These are phyloP conservation scores for Henningerozyma blattae DNA, from an alignment of 805 yeast genomes.

Conservation along the genomic window DNA sequence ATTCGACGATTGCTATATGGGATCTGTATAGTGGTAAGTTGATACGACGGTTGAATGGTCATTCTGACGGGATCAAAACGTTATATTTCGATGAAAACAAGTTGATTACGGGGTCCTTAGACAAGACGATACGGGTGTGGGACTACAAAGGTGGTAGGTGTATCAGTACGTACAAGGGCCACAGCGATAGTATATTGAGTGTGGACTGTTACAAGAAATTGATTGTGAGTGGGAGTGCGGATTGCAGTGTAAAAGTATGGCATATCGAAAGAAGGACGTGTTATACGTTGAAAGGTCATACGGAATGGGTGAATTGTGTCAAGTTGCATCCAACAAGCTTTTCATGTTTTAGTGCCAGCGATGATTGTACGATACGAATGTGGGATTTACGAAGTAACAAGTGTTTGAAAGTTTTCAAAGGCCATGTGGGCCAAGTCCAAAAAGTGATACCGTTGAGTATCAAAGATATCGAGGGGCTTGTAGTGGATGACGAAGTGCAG, in stretches of 20 bases:
- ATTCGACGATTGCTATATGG: slow-evolving; percentile 89
- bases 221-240: slow-evolving; percentile 90
- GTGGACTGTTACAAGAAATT: slow-evolving; percentile 73
- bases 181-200: slow-evolving; percentile 71
- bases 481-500: slow-evolving; percentile 27
- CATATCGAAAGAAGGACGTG: slow-evolving; percentile 90
- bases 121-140: slow-evolving; percentile 90
- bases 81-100: slow-evolving; percentile 81
- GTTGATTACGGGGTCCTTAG: slow-evolving; percentile 84
- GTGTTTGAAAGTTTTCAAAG: slow-evolving; percentile 67
- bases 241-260: slow-evolving; percentile 89
- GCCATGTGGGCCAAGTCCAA: slow-evolving; percentile 92
- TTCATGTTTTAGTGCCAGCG: slow-evolving; percentile 77
- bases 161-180: slow-evolving; percentile 87
- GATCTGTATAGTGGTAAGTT: slow-evolving; percentile 69
- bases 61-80: slow-evolving; percentile 75
- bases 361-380: slow-evolving; percentile 85
- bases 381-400: slow-evolving; percentile 82
- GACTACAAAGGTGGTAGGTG: slow-evolving; percentile 91
- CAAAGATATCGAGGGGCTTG: slow-evolving; percentile 46
- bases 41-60: slow-evolving; percentile 74
- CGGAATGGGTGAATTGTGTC: slow-evolving; percentile 85
- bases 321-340: slow-evolving; percentile 70
- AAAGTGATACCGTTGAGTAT: slow-evolving; percentile 77
- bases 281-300: slow-evolving; percentile 85